These are phyloP conservation scores for Gentiana straminea DNA, from an alignment of 257 asterid genomes.

Conservation along the genomic window DNA sequence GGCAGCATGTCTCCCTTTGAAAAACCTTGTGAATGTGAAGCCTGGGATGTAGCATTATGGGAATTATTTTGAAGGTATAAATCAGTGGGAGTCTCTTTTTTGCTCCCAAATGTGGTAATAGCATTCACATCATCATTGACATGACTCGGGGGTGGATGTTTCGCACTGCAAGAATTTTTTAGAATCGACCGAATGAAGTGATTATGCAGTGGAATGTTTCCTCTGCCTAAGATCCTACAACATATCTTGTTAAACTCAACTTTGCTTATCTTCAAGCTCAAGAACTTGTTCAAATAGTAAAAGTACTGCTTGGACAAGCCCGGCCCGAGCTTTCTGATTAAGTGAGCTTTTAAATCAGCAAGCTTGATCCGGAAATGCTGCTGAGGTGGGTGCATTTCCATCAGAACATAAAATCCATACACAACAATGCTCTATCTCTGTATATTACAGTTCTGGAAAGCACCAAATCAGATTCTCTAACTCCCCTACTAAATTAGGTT, in stretches of 20 bases:
- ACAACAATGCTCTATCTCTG: conserved; percentile 18
- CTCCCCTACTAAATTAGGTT: conserved; percentile 35
- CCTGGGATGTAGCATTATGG: conserved; percentile 24
- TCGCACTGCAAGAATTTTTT: conserved; percentile 55
- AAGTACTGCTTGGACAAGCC: conserved; percentile 77
- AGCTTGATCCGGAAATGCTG: conserved; percentile 73
- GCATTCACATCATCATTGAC: conserved; percentile 30
- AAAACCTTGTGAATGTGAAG: conserved; percentile 41
- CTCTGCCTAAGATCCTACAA: conserved; percentile 55
- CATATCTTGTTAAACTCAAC: conserved; percentile 71
- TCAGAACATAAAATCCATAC: conserved; percentile 43
- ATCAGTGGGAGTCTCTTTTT: conserved; percentile 41
- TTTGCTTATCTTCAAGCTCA: conserved; percentile 65
- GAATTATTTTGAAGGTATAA: conserved; percentile 44
- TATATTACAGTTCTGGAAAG: conserved; percentile 8
- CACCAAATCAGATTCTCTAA: conserved; percentile 14
- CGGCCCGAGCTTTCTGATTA: conserved; percentile 66
- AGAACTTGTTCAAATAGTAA: conserved; percentile 51
- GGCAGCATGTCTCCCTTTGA: conserved; percentile 57
- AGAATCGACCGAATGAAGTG: conserved; percentile 62
- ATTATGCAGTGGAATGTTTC: conserved; percentile 77
- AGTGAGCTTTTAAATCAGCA: conserved; percentile 59
- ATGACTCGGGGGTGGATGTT: conserved; percentile 41
- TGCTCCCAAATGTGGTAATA: conserved; percentile 22
- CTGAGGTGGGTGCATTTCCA: conserved; percentile 68